phyloP scores from a whole-genome alignment of 441 rosid species.

The Isatis lusitanica region DNA sequence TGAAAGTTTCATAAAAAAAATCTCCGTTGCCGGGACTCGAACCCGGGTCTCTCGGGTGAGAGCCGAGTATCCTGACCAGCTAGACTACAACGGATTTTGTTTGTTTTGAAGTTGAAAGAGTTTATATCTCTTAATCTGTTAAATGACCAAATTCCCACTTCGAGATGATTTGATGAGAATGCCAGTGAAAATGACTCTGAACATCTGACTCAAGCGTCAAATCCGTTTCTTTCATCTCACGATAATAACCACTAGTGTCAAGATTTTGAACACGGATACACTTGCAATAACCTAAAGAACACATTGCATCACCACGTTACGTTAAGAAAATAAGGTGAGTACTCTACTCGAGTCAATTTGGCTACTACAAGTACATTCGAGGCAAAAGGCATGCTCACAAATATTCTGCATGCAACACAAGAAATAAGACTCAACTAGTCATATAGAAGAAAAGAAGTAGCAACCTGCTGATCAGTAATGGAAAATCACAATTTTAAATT shows the following conservation, averaged over 20 bases:
- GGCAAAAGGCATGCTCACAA: not conserved
- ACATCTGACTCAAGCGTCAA: not conserved
- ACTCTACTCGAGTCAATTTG: too few relatives aligned
- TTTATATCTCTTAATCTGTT: too few relatives aligned
- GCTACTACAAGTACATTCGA: not conserved
- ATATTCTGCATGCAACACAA: not conserved
- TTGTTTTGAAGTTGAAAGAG: too few relatives aligned
- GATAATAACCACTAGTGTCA: too few relatives aligned
- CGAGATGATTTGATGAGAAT: not conserved
- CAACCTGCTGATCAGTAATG: not conserved
- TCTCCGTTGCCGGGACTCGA: conserved; percentile 82
- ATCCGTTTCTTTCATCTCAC: too few relatives aligned
- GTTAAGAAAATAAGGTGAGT: too few relatives aligned
- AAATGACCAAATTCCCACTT: not conserved
- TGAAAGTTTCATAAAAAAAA: not conserved
- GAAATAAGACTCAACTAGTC: not conserved
- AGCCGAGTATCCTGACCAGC: conserved; percentile 97
- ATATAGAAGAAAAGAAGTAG: not conserved
- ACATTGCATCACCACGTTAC: too few relatives aligned
- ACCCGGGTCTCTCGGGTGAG: conserved; percentile 96
- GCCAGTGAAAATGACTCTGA: not conserved
- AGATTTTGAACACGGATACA: too few relatives aligned
- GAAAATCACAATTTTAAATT: not conserved
- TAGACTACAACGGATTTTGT: conserved; percentile 77
- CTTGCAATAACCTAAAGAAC: too few relatives aligned